Evolutionary conservation across 1,284 basidiomycete genomes (phyloP).

Genomic region (Puccinia novopanici): DNA sequence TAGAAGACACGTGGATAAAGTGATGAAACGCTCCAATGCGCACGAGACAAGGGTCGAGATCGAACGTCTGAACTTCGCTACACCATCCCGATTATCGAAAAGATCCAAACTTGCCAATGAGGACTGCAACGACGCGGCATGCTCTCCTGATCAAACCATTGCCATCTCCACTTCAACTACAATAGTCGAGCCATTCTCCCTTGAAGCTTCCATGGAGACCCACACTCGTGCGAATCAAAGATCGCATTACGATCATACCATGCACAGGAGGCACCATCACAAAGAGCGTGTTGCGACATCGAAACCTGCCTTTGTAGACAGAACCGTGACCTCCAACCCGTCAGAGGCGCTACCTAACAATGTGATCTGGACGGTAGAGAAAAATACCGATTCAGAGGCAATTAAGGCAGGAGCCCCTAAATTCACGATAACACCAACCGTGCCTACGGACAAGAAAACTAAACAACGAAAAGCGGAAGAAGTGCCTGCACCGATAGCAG

Average conservation of each 20-base stretch:
- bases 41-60: constrained; percentile 19
- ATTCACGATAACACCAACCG: not conserved
- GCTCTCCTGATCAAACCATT: not conserved
- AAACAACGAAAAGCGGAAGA: not conserved
- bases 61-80: constrained; percentile 17
- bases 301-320: not conserved
- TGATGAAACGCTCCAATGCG: constrained; percentile 14
- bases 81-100: constrained; percentile 16
- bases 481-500: not conserved
- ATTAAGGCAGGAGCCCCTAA: not conserved
- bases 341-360: constrained; percentile 9
- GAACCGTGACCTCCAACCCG: constrained; percentile 5
- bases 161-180: not conserved
- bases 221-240: constrained; percentile 9
- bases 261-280: not conserved
- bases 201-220: not conserved
- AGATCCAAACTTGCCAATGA: constrained; percentile 23
- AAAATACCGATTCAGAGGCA: not conserved
- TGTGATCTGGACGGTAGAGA: constrained; percentile 2
- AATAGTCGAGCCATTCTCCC: not conserved
- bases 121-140: not conserved
- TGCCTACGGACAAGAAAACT: not conserved
- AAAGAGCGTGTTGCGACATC: not conserved
- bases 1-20: constrained; percentile 1
- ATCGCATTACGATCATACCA: not conserved